Conservation (phyloP, 768 basidiomycete species). For the Gelatoporia subvermispora region DNA sequence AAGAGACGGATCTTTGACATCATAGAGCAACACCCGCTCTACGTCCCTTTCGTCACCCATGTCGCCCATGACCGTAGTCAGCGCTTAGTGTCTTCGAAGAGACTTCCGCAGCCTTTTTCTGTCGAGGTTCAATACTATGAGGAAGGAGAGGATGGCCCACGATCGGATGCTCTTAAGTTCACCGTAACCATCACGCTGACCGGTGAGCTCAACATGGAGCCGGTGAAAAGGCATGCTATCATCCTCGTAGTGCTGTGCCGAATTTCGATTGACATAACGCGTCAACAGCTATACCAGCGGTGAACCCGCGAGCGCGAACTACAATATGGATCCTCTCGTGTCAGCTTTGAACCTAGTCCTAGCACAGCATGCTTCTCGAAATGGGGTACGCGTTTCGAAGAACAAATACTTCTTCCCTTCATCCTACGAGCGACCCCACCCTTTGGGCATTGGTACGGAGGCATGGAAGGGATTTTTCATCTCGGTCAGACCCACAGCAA, state of each 20-base stretch:
- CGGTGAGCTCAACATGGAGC: slow-evolving; percentile 25
- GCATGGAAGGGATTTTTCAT: slow-evolving; percentile 45
- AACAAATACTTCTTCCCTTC: slow-evolving; percentile 53
- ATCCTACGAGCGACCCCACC: slow-evolving; percentile 2
- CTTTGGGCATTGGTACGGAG: slow-evolving; percentile 32
- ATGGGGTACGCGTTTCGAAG: slow-evolving; percentile 54
- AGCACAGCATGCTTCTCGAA: slow-evolving; percentile 47
- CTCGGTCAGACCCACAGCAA: slow-evolving; percentile 41
- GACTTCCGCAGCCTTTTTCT: slow-evolving; percentile 30
- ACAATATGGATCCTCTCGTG: slow-evolving; percentile 52
- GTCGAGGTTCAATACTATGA: slow-evolving; percentile 29
- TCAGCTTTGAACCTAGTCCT: slow-evolving; percentile 61
- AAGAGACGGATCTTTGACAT: slow-evolving; percentile 49
- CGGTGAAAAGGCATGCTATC: slow-evolving; percentile 23
- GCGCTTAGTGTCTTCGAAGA: slow-evolving; percentile 32
- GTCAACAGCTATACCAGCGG: slow-evolving; percentile 50
- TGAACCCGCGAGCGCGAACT: slow-evolving; percentile 42
- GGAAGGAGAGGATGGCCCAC: slow-evolving; percentile 34
- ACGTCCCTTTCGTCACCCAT: slow-evolving; percentile 31
- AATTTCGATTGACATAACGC: not conserved
- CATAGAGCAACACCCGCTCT: slow-evolving; percentile 37
- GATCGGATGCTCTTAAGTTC: slow-evolving; percentile 33
- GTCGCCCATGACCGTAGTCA: slow-evolving; percentile 44
- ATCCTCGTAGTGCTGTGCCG: not conserved
- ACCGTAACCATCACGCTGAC: slow-evolving; percentile 30